phyloP scores from a whole-genome alignment of 202 grass and related monocot species.

The Hordeum pubiflorum region DNA sequence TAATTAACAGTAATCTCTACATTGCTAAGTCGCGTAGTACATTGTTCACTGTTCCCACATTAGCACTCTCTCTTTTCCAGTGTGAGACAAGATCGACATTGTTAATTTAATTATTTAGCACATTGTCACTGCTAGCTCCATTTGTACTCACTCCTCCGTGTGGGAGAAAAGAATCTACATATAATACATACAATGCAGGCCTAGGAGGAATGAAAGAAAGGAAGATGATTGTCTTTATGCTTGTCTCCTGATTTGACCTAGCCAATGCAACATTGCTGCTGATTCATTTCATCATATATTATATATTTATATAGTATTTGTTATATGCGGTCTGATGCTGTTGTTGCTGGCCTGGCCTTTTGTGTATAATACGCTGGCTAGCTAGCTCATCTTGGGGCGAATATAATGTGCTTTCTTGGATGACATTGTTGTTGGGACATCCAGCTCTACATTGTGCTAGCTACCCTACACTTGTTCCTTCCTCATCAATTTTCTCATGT shows the following conservation, averaged over 20 bases:
- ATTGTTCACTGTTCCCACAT: neutral
- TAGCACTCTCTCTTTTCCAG: neutral
- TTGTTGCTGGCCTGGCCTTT: conserved; percentile 9
- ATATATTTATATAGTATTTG: neutral
- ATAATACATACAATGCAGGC: neutral
- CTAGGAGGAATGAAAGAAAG: conserved; percentile 15
- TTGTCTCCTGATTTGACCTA: conserved; percentile 20
- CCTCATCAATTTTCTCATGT: neutral
- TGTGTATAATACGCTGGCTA: neutral
- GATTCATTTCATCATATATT: neutral
- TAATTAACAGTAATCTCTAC: neutral
- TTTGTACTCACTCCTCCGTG: neutral
- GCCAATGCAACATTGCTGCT: neutral
- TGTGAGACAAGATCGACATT: neutral
- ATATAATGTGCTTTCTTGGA: conserved; percentile 25
- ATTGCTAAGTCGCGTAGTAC: neutral
- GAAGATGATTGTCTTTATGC: conserved; percentile 43
- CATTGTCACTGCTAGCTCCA: conserved; percentile 1
- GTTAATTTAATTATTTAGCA: neutral
- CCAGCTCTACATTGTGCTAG: neutral
- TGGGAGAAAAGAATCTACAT: neutral
- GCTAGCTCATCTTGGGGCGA: conserved; percentile 16
- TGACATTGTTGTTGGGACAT: conserved; percentile 10
- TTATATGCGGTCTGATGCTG: conserved; percentile 2
- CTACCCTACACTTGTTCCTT: neutral